Evolutionary conservation across 176 grass and related monocot species (phyloP).

Genomic region (Zea luxurians): DNA sequence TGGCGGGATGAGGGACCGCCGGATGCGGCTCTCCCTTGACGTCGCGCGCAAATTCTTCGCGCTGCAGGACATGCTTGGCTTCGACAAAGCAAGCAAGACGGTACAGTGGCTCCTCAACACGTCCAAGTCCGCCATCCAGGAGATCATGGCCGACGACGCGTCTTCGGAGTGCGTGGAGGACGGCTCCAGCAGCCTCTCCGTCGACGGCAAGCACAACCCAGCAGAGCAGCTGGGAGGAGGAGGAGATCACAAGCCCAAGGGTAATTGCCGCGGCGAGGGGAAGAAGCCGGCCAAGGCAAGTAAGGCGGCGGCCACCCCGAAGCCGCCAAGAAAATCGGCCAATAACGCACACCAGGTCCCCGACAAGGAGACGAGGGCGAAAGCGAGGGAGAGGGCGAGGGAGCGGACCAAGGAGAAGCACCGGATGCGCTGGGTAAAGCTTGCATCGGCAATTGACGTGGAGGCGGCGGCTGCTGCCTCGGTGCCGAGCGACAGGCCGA

Average conservation of each 20-base stretch:
- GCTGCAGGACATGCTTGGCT: constrained; percentile 89
- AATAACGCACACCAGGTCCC: constrained; percentile 42
- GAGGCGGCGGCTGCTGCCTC: constrained; percentile 36
- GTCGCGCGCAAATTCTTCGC: constrained; percentile 86
- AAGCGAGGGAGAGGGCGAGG: constrained; percentile 82
- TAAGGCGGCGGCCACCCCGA: constrained; percentile 37
- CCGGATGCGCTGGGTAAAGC: constrained; percentile 53
- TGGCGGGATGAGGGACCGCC: constrained; percentile 70
- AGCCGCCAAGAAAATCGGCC: constrained; percentile 41
- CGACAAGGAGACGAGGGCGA: constrained; percentile 70
- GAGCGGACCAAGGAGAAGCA: constrained; percentile 91
- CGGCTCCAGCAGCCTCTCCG: constrained; percentile 60
- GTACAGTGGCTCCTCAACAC: constrained; percentile 87
- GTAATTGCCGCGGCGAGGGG: constrained; percentile 25
- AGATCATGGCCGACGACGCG: constrained; percentile 54
- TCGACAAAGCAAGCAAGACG: constrained; percentile 97
- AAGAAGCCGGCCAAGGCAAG: constrained; percentile 50
- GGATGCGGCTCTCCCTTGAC: constrained; percentile 90
- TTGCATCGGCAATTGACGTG: constrained; percentile 54
- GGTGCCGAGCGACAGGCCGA: constrained; percentile 23
- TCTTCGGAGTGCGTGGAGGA: constrained; percentile 63
- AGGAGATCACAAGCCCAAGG: background rate
- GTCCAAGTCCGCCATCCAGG: constrained; percentile 74
- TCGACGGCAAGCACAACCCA: constrained; percentile 49
- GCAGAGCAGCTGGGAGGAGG: background rate